Base-by-base conservation (phyloP, 139 green algal genomes). In the Tetradesmus obliquus region DNA sequence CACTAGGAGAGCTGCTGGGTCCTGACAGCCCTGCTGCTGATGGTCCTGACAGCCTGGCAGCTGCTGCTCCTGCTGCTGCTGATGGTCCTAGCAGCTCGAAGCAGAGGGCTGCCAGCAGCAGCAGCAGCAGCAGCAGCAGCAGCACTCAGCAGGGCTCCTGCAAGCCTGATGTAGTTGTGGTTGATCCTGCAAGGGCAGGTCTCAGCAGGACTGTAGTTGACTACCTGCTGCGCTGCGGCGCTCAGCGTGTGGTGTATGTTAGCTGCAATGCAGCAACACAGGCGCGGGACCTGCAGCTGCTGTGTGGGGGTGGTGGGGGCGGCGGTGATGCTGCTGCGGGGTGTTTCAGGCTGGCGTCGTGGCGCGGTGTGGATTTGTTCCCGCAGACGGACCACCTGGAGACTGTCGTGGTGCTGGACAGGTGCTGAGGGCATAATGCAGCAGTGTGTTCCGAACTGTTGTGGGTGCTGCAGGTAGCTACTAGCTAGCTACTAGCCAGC, bases 231-330 rank as follows among this genome's bases (percentile, higher is more conserved):
- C 17, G 51, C 10, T 95, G 90, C 55, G 91, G 94, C 8, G 95
- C 96, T 5, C 84, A 91, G 5, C 91, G 95, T 3, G 91, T 99
- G 10, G 94, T 99, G 19, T 99, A 99, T 93, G 98, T 99, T 5
- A 97, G 93, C 84, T 99, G 98, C 94, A 97, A 97, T 88, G 93
- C 95, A 9, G 92, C 94, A 3, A 98, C 95, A 12, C 95, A 96
- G 84, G 95, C 95, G 5, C 76, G 96, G 8, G 96, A 98, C 90
- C 69, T 97, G n/a, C 74, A 62, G 45, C 10, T 81, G n/a, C 94
- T 98, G 69, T 94, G 88, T 54, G 53, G 17, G 53, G 69, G 20
- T 24, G 74, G 74, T 58, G 22, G 2, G n/a, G 45, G 86, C 53
- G 20, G n/a, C 12, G 45, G 53, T 80, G 83, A 3, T n/a, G 55